Evolutionary conservation across 2,329 filamentous ascomycete genomes (phyloP).

Genomic region (Pyricularia sp.): DNA sequence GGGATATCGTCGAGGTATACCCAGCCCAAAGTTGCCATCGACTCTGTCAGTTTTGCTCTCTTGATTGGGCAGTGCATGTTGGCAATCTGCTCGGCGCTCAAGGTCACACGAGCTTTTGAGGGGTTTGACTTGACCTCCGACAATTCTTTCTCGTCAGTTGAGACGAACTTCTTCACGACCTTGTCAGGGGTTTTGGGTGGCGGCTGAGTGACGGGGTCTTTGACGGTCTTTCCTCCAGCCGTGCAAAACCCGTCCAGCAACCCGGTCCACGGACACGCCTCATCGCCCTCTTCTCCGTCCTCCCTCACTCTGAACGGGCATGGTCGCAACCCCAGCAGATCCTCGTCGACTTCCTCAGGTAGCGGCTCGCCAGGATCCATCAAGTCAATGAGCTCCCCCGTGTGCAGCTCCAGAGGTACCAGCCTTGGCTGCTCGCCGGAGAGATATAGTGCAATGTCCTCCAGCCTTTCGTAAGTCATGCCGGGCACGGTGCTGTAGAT

Average conservation of each 20-base stretch:
- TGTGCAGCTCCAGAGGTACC: constrained; percentile 2
- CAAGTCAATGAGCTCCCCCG: neutral
- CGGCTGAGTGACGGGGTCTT: neutral
- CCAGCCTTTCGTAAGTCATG: constrained; percentile 1
- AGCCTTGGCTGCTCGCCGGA: neutral
- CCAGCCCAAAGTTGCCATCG: neutral
- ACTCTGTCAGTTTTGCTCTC: neutral
- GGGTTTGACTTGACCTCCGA: neutral
- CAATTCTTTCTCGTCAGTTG: neutral
- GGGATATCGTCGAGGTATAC: neutral
- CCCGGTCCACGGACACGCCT: neutral
- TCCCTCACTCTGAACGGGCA: neutral
- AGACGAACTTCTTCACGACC: neutral
- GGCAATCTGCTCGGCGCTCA: neutral
- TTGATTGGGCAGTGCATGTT: neutral
- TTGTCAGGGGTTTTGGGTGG: neutral
- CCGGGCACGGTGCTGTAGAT: constrained; percentile 3
- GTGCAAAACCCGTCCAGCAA: neutral
- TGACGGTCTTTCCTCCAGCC: neutral
- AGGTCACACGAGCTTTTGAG: neutral
- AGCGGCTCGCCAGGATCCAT: constrained; percentile 4
- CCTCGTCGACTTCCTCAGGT: neutral
- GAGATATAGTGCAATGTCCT: constrained; percentile 1
- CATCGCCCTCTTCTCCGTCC: neutral
- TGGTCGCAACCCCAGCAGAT: neutral